Percentiles rank a stretch among this genome's conserved stretches.
These are phyloP conservation scores for Citrus inodora DNA, from an alignment of 345 rosid genomes.

Conservation along the genomic window DNA sequence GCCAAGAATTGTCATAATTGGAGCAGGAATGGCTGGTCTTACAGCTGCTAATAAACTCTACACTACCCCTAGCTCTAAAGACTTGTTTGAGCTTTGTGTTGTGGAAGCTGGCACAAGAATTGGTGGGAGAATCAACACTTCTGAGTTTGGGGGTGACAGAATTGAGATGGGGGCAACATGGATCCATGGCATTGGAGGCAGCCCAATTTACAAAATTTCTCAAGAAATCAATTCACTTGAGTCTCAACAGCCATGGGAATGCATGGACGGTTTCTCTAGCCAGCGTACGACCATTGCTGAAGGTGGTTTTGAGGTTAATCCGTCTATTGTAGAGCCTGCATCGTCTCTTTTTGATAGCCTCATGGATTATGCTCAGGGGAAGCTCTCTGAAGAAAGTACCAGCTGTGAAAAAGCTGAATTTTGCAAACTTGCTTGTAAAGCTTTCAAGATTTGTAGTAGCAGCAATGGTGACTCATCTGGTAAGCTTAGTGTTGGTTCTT, in stretches of 20 bases:
- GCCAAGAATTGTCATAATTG: slow-evolving; percentile 86
- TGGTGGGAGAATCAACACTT: slow-evolving; percentile 90
- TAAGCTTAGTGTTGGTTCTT: slow-evolving; percentile 59
- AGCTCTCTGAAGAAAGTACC: slow-evolving; percentile 23
- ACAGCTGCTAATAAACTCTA: slow-evolving; percentile 92
- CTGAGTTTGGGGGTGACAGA: slow-evolving; percentile 79
- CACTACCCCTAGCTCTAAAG: slow-evolving; percentile 34
- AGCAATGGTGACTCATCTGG: slow-evolving; percentile 28
- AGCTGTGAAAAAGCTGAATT: slow-evolving; percentile 20
- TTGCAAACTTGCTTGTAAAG: slow-evolving; percentile 34
- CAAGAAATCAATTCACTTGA: slow-evolving; percentile 53
- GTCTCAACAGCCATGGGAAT: slow-evolving; percentile 92
- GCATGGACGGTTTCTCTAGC: slow-evolving; percentile 74
- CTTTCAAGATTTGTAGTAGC: slow-evolving; percentile 29
- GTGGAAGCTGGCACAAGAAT: slow-evolving; percentile 88
- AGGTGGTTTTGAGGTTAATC: slow-evolving; percentile 64
- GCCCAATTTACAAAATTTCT: slow-evolving; percentile 77
- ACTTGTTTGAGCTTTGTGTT: slow-evolving; percentile 69
- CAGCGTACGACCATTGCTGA: slow-evolving; percentile 56
- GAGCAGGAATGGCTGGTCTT: slow-evolving; percentile 98
- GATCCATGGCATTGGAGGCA: slow-evolving; percentile 98
- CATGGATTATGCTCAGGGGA: slow-evolving; percentile 83
- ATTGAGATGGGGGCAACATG: slow-evolving; percentile 99
- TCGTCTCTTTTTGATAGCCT: slow-evolving; percentile 64
- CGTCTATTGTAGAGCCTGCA: slow-evolving; percentile 47